These are phyloP conservation scores for Punica granatum DNA, from an alignment of 345 rosid species.

Conservation along the genomic window DNA sequence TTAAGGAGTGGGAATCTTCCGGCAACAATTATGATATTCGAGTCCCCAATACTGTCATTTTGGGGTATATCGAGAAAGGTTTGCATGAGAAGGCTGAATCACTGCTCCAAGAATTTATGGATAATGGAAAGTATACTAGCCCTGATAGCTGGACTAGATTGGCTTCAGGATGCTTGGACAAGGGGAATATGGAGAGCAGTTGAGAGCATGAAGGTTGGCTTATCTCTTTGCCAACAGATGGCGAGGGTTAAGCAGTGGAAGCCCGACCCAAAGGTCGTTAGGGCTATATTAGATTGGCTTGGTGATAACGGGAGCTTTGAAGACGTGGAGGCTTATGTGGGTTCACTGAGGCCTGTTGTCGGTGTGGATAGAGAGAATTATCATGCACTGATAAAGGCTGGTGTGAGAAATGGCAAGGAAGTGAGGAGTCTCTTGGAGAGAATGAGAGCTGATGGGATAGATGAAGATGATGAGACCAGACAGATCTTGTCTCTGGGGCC, in stretches of 20 bases:
- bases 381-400: slow-evolving; percentile 49
- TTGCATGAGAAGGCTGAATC: slow-evolving; percentile 51
- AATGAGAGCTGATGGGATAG: slow-evolving; percentile 51
- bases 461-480: slow-evolving; percentile 26
- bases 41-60: slow-evolving; percentile 39
- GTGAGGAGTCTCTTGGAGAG: slow-evolving; percentile 30
- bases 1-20: slow-evolving; percentile 62
- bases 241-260: slow-evolving; percentile 53
- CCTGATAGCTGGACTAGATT: slow-evolving; percentile 61
- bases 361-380: slow-evolving; percentile 45
- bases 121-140: slow-evolving; percentile 39
- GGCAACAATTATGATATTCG: slow-evolving; percentile 54
- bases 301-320: slow-evolving; percentile 42
- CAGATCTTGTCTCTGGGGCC: background rate
- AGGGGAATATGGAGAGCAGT: slow-evolving; percentile 36
- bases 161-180: slow-evolving; percentile 47
- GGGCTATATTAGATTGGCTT: slow-evolving; percentile 50
- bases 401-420: slow-evolving; percentile 30
- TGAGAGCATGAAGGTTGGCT: slow-evolving; percentile 45
- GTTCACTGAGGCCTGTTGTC: slow-evolving; percentile 26
- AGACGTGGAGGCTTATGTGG: slow-evolving; percentile 48
- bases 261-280: slow-evolving; percentile 38
- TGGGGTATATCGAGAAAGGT: slow-evolving; percentile 32
- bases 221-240: slow-evolving; percentile 14
- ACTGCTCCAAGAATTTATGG: slow-evolving; percentile 39